Conservation (phyloP, 2,329 filamentous ascomycete species). For the Colletotrichum sp. region DNA sequence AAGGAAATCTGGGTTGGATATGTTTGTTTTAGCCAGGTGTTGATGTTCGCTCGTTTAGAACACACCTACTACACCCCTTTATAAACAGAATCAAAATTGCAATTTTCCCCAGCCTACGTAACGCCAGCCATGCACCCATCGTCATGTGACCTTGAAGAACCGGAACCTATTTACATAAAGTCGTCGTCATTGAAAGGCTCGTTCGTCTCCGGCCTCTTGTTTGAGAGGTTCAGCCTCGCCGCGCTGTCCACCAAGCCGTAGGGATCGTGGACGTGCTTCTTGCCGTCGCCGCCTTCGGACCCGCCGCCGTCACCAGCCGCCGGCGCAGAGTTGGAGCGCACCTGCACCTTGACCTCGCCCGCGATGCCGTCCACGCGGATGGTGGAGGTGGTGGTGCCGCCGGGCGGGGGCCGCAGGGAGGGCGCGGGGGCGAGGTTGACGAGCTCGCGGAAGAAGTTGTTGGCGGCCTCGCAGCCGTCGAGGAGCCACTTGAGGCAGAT, state of each 20-base stretch:
- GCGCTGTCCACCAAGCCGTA: constrained; percentile 49
- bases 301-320: constrained; percentile 9
- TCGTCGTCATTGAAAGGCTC: constrained; percentile 45
- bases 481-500: constrained; percentile 86
- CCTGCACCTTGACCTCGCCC: constrained; percentile 61
- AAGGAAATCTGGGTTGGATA: neutral
- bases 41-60: neutral
- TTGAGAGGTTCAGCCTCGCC: constrained; percentile 42
- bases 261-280: constrained; percentile 27
- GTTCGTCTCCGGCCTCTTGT: constrained; percentile 25
- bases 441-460: constrained; percentile 72
- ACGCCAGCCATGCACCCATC: neutral
- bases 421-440: constrained; percentile 49
- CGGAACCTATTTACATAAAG: constrained; percentile 41
- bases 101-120: neutral
- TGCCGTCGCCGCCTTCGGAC: constrained; percentile 7
- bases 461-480: constrained; percentile 76
- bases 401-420: constrained; percentile 38
- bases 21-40: neutral
- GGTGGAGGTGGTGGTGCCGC: constrained; percentile 43
- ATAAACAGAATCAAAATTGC: neutral
- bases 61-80: neutral
- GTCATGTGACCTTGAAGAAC: neutral
- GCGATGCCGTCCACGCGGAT: constrained; percentile 61
- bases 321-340: constrained; percentile 36